Evolutionary conservation across 2,329 filamentous ascomycete species (phyloP), one percentile per base, ranked within the genome.

Genomic region (Neopestalotiopsis rosae): DNA sequence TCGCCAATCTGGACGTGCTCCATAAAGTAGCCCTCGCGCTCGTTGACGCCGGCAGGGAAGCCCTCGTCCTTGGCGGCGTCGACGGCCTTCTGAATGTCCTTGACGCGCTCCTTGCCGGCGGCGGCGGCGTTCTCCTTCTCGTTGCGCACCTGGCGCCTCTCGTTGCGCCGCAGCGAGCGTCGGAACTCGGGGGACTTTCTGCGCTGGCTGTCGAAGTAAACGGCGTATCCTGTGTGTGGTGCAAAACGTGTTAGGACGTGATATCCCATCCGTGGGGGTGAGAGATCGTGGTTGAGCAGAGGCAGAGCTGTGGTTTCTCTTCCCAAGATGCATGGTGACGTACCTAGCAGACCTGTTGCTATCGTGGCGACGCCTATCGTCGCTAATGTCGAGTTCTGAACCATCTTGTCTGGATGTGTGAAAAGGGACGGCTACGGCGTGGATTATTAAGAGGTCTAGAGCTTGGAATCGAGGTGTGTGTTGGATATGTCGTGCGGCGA

Each of bases 11-110:
- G 93, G 72, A 99, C 94, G 83, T 97, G 94, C 80, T 94, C 91
- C 90, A 98, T 97, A 84, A 99, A 99, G 86, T 94, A 99, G 71
- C 90, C 89, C 86, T 99, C 96, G 80, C 94, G 94, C 85, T 97
- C 94, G 81, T 98, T 95, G 45, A 95, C 90, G 76, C 94, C 94
- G 58, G 88, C 87, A 63, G 96, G 96, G 88, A 97, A 98, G 68
- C 95, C 96, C 81, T 97, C 94, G 69, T 93, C 92, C 84, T 94
- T 93, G 75, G 95, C 94, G 76, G 92, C 88, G 75, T 94, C 90
- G 63, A 98, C 92, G 66, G 89, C 90, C 68, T 83, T 82, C 82
- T 91, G 92, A 83, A 99, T 93, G 75, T 87, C 85, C 80, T 93
- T 88, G 78, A 91, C 90, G 84, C 93, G 91, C 80, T 87, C 86